Percentiles rank a stretch among this genome's conserved stretches.
Conservation (phyloP, 2,329 filamentous ascomycete genomes). For the Phaeosphaeria sp. region DNA sequence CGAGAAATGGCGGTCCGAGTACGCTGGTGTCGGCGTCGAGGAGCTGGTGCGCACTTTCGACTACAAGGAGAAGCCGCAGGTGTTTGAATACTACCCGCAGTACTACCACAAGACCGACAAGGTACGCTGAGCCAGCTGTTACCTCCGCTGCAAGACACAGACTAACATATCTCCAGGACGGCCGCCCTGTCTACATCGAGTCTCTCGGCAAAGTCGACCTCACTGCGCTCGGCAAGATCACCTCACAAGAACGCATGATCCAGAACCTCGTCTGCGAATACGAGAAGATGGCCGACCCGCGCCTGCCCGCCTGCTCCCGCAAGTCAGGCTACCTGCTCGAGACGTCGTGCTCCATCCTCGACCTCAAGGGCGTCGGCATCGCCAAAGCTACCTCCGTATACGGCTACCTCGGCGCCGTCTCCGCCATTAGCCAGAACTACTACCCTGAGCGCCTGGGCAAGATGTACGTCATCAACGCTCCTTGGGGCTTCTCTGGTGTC, state of each 20-base stretch:
- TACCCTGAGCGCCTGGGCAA: constrained; percentile 97
- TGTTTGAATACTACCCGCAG: constrained; percentile 94
- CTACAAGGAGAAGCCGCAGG: constrained; percentile 82
- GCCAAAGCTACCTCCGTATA: constrained; percentile 84
- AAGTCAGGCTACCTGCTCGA: constrained; percentile 89
- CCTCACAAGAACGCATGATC: constrained; percentile 89
- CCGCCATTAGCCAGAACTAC: constrained; percentile 95
- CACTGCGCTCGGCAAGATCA: constrained; percentile 89
- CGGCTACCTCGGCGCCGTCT: constrained; percentile 84
- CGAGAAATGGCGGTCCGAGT: constrained; percentile 90
- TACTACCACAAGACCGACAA: constrained; percentile 99
- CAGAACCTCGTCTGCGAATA: constrained; percentile 97
- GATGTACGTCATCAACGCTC: constrained; percentile 97
- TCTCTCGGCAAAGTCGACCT: constrained; percentile 94
- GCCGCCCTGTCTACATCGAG: constrained; percentile 96
- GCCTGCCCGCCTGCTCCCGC: constrained; percentile 92
- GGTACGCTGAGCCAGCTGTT: constrained; percentile 45
- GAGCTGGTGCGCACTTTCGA: constrained; percentile 81
- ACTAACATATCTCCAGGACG: constrained; percentile 68
- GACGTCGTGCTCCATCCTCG: constrained; percentile 98
- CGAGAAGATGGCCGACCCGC: constrained; percentile 92
- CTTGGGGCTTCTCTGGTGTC: constrained; percentile 89
- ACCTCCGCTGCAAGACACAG: neutral
- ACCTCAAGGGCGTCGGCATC: constrained; percentile 92
- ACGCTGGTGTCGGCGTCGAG: constrained; percentile 72